Evolutionary conservation across 495 filamentous ascomycete genomes (phyloP), one percentile per base, ranked within the genome.

Genomic region (Pyrenula aspistea): DNA sequence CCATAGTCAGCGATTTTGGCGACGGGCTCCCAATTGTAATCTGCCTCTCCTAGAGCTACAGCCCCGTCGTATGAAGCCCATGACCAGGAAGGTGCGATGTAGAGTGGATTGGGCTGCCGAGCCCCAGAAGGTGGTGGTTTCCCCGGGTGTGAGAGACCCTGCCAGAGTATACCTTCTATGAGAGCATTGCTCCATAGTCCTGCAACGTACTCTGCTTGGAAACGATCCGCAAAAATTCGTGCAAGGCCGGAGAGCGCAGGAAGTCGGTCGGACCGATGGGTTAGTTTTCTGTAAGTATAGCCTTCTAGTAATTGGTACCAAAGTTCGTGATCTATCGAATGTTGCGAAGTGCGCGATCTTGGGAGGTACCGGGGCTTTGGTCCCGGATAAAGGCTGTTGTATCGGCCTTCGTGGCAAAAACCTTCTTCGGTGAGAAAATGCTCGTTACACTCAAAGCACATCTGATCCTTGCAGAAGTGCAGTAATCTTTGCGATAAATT

Each of bases 361-460:
- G n/a, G n/a, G n/a, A n/a, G n/a, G n/a, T n/a, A n/a, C n/a, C n/a
- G n/a, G n/a, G n/a, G n/a, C n/a, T n/a, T n/a, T n/a, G n/a, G n/a
- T 11, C 42, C 42, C 11, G 19, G 11, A 48, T 11, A 48, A 11
- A 48, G 42, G 19, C 19, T 48, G 42, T 19, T 11, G 42, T 48
- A 48, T 19, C 42, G 42, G 11, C 42, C 42, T 11, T 11, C 42
- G 42, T 48, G 11, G 19, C 42, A 19, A 19, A 48, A 48, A 48
- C 42, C 42, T 11, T 48, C 42, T 48, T 56, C 55, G 15, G n/a
- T 1, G 23, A 47, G 31, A 12, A n/a, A 22, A 11, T 19, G 20
- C 1, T 2, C 22, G 12, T 56, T 11, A 47, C 55, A 56, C 51
- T 53, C 55, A 25, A 22, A 56, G 49, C 24, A 21, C 55, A 56